Evolutionary conservation across 257 asterid genomes (phyloP).

Genomic region (Jacaranda copaia): DNA sequence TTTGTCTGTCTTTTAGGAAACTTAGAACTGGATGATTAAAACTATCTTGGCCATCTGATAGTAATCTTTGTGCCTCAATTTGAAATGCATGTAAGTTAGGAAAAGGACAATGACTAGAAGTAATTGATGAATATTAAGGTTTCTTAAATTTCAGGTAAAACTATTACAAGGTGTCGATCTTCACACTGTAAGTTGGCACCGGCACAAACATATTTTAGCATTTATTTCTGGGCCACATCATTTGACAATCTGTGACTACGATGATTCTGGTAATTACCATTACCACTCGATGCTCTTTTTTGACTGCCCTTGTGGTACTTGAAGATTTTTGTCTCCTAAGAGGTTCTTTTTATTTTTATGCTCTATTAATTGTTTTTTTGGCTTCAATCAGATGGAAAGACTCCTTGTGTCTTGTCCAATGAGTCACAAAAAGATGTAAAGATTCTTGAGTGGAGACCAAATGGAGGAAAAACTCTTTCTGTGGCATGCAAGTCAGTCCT

Average conservation of each 20-base stretch:
- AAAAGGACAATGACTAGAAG: background rate
- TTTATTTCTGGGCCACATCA: slow-evolving; percentile 83
- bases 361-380: background rate
- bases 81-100: background rate
- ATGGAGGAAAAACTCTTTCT: slow-evolving; percentile 87
- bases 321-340: slow-evolving; percentile 14
- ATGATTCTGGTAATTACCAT: slow-evolving; percentile 71
- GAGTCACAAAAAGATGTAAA: slow-evolving; percentile 81
- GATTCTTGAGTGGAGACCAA: slow-evolving; percentile 93
- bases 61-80: slow-evolving; percentile 6
- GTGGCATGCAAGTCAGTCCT: slow-evolving; percentile 92
- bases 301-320: slow-evolving; percentile 14
- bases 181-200: slow-evolving; percentile 85
- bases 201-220: slow-evolving; percentile 75
- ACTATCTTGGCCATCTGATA: slow-evolving; percentile 9
- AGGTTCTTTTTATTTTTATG: slow-evolving; percentile 22
- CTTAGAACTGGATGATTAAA: background rate
- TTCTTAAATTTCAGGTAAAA: slow-evolving; percentile 59
- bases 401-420: slow-evolving; percentile 64
- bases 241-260: slow-evolving; percentile 80
- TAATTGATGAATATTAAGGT: background rate
- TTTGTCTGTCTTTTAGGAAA: slow-evolving; percentile 15
- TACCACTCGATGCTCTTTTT: slow-evolving; percentile 27
- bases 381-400: slow-evolving; percentile 65
- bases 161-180: slow-evolving; percentile 68